Base-by-base conservation (phyloP, 208 protist genomes). In the Willaertia magna region DNA sequence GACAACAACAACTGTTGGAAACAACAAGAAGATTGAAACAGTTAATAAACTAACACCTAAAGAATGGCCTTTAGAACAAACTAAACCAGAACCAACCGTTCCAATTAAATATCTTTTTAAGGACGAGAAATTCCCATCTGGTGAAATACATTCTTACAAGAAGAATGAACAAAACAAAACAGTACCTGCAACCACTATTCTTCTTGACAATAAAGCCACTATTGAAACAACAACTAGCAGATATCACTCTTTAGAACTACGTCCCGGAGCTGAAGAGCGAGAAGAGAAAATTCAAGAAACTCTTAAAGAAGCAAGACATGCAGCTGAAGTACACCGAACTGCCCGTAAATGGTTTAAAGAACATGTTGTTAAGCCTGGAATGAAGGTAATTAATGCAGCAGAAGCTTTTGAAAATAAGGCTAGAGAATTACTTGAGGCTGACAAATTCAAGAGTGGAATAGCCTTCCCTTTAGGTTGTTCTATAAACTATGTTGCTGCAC, bases 401-500 rank as follows among this genome's bases (percentile, higher is more conserved):
- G 95, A 98, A 86, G 88, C 89, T 44, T 94, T 98, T 43, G 97
- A 98, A 88, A 93, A 91, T 85, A 95, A 90, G 51, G 74, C 91
- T 4, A 88, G 92, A 87, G 86, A 92, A 74, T 89, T 98, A 6
- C 95, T 97, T 59, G 93, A 93, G 61, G 96, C 93, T 43, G 92
- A 98, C 84, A 94, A 93, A 55, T 34, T 34, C 51, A 55, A 83
- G 67, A 90, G 43, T n/a, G 95, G 96, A 44, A 92, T 96, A 88
- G 95, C 93, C 3, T 98, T 97, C 84, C 95, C 95, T 44, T 97
- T 42, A 20, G 78, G 93, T 74, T 90, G 92, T 52, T 98, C 96
- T 18, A 86, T 99, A 30, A 99, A 99, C 90, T 87, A 98, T 87
- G 90, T 94, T 43, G 98, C 98, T 40, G 98, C 98, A 1, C 98